Evolutionary conservation across 2,329 filamentous ascomycete species (phyloP), one percentile per base, ranked within the genome.

Genomic region (Nothomitra cinnamomea): DNA sequence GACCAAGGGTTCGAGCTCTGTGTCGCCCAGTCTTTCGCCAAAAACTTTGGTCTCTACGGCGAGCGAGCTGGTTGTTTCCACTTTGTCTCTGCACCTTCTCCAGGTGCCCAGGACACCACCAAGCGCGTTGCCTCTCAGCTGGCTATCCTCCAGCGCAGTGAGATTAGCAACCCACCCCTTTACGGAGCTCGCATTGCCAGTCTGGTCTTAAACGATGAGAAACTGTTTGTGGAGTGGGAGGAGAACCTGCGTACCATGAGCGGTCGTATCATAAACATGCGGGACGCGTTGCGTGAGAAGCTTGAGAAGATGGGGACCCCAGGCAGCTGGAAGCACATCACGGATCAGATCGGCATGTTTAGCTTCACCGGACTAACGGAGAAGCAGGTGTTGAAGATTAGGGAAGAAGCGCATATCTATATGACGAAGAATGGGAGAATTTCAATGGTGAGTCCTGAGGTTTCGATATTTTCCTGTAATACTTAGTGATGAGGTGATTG

Each of bases 311-410:
- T 90, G 56, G 80, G 79, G 28, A 95, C 92, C 0, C 90, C 90
- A 0, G 90, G 90, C 32, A 84, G 78, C 13, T 98, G 92, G 92
- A 87, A 89, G 64, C 92, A 98, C 71, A 94, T 98, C 66, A 95
- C 89, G 15, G 86, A 94, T 63, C 92, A 98, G 76, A 98, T 98
- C 65, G 92, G 92, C 72, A 98, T 98, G 92, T 98, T 98, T 72
- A 90, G 83, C 67, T 98, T 94, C 68, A 94, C 87, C 0, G 87
- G 87, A 12, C 70, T 94, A 65, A 77, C 67, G 12, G 84, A 88
- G 70, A 65, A 77, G 57, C 86, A 92, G 66, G 86, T 90, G 6
- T 61, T 77, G 60, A 80, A 79, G 69, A 71, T 92, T 57, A 76
- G 82, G 52, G 73, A 79, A 57, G 78, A 85, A 51, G 78, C 74